phyloP scores from a whole-genome alignment of 768 basidiomycete species.

The Tubosaeta brunneosetosa region DNA sequence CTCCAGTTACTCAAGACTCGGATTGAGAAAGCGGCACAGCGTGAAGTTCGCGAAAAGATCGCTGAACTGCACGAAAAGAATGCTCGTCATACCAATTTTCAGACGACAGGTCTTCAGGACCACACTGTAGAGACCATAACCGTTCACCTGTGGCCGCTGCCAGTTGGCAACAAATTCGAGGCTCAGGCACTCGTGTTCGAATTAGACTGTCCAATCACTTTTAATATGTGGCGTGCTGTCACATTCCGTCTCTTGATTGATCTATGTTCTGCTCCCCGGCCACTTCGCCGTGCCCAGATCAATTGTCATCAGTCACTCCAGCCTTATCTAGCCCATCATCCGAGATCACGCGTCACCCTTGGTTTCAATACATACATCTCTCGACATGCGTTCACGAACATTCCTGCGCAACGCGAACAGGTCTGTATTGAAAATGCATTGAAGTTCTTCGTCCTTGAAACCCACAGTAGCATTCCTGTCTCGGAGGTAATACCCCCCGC shows the following conservation, averaged over 20 bases:
- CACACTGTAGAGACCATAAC: not conserved
- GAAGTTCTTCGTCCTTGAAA: constrained; percentile 27
- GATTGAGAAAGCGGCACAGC: constrained; percentile 28
- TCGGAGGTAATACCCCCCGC: constrained; percentile 5
- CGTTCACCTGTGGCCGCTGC: constrained; percentile 45
- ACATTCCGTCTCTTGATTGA: constrained; percentile 30
- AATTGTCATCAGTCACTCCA: not conserved
- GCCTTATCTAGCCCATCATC: not conserved
- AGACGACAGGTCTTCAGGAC: not conserved
- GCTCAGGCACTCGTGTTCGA: not conserved
- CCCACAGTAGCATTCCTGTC: constrained; percentile 4
- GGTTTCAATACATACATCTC: constrained; percentile 33
- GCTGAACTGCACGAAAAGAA: constrained; percentile 26
- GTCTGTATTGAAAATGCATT: constrained; percentile 32
- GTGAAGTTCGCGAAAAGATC: constrained; percentile 17
- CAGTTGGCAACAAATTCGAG: constrained; percentile 12
- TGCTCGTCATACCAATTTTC: not conserved
- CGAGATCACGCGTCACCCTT: constrained; percentile 28
- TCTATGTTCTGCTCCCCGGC: constrained; percentile 21
- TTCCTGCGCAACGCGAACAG: not conserved
- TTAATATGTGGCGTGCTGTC: not conserved
- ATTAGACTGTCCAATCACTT: not conserved
- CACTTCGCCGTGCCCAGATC: not conserved
- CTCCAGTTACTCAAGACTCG: constrained; percentile 19
- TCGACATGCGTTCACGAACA: constrained; percentile 28